These are phyloP conservation scores for Rasamsonia emersonii DNA, from an alignment of 2,329 filamentous ascomycete genomes.

Conservation along the genomic window DNA sequence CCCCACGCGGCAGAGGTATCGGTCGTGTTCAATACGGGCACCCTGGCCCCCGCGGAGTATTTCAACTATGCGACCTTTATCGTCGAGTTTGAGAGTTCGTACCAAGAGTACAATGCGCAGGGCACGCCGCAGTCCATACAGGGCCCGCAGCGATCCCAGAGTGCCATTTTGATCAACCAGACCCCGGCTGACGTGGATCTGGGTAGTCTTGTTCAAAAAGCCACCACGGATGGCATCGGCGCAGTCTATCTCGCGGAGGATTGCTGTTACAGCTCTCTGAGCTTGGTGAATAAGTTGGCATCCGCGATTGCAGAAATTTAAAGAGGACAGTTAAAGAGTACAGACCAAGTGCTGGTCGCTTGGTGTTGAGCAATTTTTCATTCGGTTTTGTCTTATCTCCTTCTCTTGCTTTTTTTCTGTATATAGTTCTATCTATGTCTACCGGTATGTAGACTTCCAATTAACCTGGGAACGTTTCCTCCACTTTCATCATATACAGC, in stretches of 20 bases:
- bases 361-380: no score
- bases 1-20: no score
- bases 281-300: neutral
- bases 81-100: slow-evolving; percentile 4
- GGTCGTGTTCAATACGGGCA: slow-evolving; percentile 6
- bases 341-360: no score
- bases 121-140: neutral
- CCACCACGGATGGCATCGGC: slow-evolving; percentile 2
- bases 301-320: slow-evolving; percentile 3
- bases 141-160: slow-evolving; percentile 2
- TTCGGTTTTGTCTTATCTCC: no score
- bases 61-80: slow-evolving; percentile 6
- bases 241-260: slow-evolving; percentile 6
- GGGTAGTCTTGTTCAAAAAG: slow-evolving; percentile 2
- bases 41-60: slow-evolving; percentile 4
- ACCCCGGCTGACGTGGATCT: slow-evolving; percentile 2
- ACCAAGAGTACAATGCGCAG: slow-evolving; percentile 2
- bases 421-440: no score
- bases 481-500: no score
- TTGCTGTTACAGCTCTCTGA: slow-evolving; percentile 5
- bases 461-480: no score
- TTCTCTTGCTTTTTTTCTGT: no score
- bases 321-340: no score
- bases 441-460: no score
- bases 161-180: slow-evolving; percentile 6